Evolutionary conservation across 2,329 filamentous ascomycete genomes (phyloP).

Genomic region (Diaporthe sp.): DNA sequence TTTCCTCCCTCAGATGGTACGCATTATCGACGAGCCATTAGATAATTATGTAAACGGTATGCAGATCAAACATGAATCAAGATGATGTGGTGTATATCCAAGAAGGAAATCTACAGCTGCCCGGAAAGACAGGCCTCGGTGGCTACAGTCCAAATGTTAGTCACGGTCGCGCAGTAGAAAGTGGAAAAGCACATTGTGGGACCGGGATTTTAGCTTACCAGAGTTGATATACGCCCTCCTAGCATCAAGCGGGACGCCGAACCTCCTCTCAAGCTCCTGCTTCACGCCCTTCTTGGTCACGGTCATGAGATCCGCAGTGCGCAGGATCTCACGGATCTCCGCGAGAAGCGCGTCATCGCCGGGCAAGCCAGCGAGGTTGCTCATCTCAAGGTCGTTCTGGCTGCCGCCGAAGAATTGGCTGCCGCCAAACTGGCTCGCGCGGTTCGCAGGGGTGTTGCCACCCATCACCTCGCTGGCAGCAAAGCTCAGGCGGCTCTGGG

Average conservation of each 20-base stretch:
- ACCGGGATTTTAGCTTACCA: conserved; percentile 69
- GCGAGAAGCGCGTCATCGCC: conserved; percentile 90
- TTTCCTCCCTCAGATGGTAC: conserved; percentile 18
- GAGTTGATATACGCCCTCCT: conserved; percentile 95
- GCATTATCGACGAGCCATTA: conserved; percentile 37
- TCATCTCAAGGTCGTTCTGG: conserved; percentile 80
- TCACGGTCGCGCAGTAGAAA: conserved; percentile 14
- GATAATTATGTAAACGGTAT: conserved; percentile 37
- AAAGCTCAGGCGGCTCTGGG: conserved; percentile 80
- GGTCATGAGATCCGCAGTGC: conserved; percentile 94
- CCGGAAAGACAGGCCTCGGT: conserved; percentile 85
- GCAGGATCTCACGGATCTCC: conserved; percentile 94
- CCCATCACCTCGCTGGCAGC: conserved; percentile 76
- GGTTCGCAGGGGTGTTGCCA: conserved; percentile 56
- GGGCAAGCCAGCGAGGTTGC: conserved; percentile 81
- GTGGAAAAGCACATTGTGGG: neutral
- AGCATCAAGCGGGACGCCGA: conserved; percentile 86
- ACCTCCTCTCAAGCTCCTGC: conserved; percentile 89
- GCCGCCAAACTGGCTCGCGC: conserved; percentile 72
- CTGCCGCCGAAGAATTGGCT: conserved; percentile 68
- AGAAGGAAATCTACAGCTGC: conserved; percentile 69
- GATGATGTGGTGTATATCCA: conserved; percentile 20
- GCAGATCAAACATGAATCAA: conserved; percentile 21
- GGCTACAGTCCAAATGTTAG: conserved; percentile 61
- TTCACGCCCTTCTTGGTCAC: conserved; percentile 99